Base-by-base conservation (phyloP, 805 yeast genomes). In the Saturnispora hagleri region DNA sequence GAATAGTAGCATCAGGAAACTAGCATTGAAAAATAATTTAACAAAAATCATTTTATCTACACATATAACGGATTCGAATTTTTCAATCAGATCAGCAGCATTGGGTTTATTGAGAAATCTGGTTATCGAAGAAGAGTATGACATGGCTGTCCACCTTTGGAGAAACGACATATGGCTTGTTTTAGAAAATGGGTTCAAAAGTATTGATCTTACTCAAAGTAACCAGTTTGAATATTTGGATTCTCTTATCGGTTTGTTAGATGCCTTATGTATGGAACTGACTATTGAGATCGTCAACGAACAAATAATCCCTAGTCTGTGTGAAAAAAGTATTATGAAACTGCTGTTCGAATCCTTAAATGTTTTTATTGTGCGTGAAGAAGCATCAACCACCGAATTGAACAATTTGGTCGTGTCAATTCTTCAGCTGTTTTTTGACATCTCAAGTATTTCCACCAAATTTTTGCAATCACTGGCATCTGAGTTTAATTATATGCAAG, bases 121-220 rank as follows among this genome's bases (percentile, higher is more conserved):
- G 51, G 83, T 85, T 3, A 73, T 88, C 50, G 96, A 88, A 62
- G 96, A 89, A 67, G 97, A 97, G 20, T 83, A 87, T 59, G 95
- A 88, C 56, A 76, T 88, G 36, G 80, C 89, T 27, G 77, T 79
- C 20, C 80, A 78, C 64, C 65, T 86, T 50, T 85, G 95, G 86
- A 78, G 97, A 62, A 80, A 81, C 17, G 81, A 85, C 55, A 80
- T 91, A 42, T 83, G 96, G 86, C 72, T 76, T 0, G 68, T 77
- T 27, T 73, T 89, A 41, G 77, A 74, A 46, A 56, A 64, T 4
- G 77, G 82, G 2, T 68, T 87, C 43, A 63, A 64, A 0, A 82
- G 82, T 55, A 57, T 46, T 34, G 26, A 34, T 12, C 22, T 22
- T 28, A n/a, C 41, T 20, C 33, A 22, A 26, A 18, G 31, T 24